phyloP scores from a whole-genome alignment of 805 yeast species.

The Kazachstania kunashirensis region DNA sequence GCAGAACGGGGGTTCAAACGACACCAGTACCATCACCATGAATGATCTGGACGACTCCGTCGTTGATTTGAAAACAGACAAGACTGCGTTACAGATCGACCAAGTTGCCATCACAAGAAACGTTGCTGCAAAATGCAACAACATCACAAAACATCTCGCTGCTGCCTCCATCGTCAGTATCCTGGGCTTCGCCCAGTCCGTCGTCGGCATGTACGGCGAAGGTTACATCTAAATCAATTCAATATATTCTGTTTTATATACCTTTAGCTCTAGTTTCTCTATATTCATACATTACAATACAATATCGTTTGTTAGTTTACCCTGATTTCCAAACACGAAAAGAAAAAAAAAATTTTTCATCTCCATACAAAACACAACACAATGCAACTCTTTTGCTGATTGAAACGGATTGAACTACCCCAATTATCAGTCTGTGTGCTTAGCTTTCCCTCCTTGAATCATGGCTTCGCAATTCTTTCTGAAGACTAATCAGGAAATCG shows the following conservation, averaged over 20 bases:
- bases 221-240: slow-evolving; percentile 22
- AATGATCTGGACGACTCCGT: slow-evolving; percentile 18
- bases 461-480: slow-evolving; percentile 31
- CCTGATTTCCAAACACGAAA: too few species aligned
- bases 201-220: slow-evolving; percentile 29
- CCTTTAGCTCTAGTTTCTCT: too few species aligned
- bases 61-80: slow-evolving; percentile 19
- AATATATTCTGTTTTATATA: too few species aligned
- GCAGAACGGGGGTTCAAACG: background rate
- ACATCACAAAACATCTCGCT: slow-evolving; percentile 13
- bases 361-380: too few species aligned
- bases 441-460: background rate
- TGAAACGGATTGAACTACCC: too few species aligned
- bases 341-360: too few species aligned
- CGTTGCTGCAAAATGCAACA: background rate
- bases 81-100: background rate
- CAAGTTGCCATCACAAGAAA: background rate
- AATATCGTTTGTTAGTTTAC: too few species aligned
- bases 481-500: slow-evolving; percentile 29
- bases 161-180: slow-evolving; percentile 9
- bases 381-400: too few species aligned
- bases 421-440: too few species aligned
- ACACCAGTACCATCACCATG: background rate
- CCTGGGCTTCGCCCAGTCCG: slow-evolving; percentile 22
- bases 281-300: too few species aligned